A percentile compares a stretch with the other conserved stretches of the same genome.
Evolutionary conservation across 2,329 filamentous ascomycete genomes (phyloP).

Genomic region (Grosmannia clavigera): DNA sequence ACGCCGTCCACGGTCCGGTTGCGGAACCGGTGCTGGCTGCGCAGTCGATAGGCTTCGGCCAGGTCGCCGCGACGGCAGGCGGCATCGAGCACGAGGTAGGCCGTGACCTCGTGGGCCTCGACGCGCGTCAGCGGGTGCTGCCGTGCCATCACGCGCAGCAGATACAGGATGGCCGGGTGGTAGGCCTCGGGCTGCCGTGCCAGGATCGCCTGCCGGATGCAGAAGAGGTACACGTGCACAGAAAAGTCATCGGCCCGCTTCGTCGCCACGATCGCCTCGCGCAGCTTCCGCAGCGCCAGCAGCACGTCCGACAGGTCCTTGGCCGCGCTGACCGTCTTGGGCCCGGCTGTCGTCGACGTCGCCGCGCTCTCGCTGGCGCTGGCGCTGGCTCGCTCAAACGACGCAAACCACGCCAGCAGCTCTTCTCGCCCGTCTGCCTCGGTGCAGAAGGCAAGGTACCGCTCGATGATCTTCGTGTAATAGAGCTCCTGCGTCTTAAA

Average conservation of each 20-base stretch:
- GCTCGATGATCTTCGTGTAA: conserved; percentile 75
- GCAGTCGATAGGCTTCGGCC: conserved; percentile 57
- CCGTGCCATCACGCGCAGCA: conserved; percentile 60
- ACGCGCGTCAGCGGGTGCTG: conserved; percentile 53
- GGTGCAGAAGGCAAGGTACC: conserved; percentile 83
- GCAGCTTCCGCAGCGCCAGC: conserved; percentile 77
- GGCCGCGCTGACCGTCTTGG: conserved; percentile 13
- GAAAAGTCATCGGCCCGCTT: conserved; percentile 69
- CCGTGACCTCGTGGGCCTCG: conserved; percentile 67
- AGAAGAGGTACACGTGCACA: conserved; percentile 83
- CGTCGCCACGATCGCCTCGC: conserved; percentile 77
- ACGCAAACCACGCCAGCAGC: conserved; percentile 63
- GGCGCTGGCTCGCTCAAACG: conserved; percentile 29
- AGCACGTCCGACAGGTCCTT: conserved; percentile 63
- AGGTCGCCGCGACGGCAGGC: conserved; percentile 73
- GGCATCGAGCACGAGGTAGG: conserved; percentile 75
- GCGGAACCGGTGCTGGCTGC: conserved; percentile 45
- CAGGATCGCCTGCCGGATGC: conserved; percentile 71
- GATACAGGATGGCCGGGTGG: conserved; percentile 70
- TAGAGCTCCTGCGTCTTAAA: conserved; percentile 71
- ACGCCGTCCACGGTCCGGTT: conserved; percentile 59
- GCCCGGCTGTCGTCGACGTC: too few relatives aligned
- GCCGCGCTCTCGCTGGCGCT: background rate
- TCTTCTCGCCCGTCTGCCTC: conserved; percentile 57
- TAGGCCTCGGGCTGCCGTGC: conserved; percentile 79